phyloP scores from a whole-genome alignment of 169 alveolate genomes.

The Cytauxzoon felis region DNA sequence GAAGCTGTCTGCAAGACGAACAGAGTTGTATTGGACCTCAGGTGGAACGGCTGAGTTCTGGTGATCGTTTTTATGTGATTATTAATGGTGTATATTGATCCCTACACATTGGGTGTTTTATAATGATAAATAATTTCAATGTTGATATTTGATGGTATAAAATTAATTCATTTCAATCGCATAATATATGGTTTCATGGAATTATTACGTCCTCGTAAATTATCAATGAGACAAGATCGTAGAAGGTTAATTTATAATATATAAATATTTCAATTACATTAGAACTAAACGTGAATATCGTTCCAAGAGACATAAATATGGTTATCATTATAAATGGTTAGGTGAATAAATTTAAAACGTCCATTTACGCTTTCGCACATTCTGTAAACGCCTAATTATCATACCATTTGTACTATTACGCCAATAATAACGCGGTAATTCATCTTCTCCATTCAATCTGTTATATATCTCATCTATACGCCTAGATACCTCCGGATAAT shows the following conservation, averaged over 20 bases:
- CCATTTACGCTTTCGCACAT: slow-evolving; percentile 54
- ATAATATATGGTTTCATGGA: not conserved
- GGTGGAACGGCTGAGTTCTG: no score
- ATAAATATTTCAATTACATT: not conserved
- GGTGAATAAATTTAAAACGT: slow-evolving; percentile 52
- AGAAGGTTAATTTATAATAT: slow-evolving; percentile 41
- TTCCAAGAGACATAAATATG: slow-evolving; percentile 46
- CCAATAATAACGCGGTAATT: slow-evolving; percentile 16
- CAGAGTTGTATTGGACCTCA: no score
- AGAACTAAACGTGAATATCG: slow-evolving; percentile 58
- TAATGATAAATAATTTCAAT: not conserved
- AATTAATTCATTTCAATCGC: not conserved
- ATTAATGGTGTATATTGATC: not conserved
- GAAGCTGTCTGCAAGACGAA: no score
- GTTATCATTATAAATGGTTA: slow-evolving; percentile 59
- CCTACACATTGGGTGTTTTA: not conserved
- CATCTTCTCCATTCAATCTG: not conserved
- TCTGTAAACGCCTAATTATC: slow-evolving; percentile 10
- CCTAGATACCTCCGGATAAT: slow-evolving; percentile 39
- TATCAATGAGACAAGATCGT: slow-evolving; percentile 45
- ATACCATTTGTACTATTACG: slow-evolving; percentile 4
- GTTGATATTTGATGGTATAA: not conserved
- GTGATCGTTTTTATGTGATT: no score
- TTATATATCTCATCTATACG: not conserved
- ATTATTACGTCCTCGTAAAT: slow-evolving; percentile 51